These are phyloP conservation scores for Xenoacremonium recifei DNA, from an alignment of 2,329 filamentous ascomycete species.

Conservation along the genomic window DNA sequence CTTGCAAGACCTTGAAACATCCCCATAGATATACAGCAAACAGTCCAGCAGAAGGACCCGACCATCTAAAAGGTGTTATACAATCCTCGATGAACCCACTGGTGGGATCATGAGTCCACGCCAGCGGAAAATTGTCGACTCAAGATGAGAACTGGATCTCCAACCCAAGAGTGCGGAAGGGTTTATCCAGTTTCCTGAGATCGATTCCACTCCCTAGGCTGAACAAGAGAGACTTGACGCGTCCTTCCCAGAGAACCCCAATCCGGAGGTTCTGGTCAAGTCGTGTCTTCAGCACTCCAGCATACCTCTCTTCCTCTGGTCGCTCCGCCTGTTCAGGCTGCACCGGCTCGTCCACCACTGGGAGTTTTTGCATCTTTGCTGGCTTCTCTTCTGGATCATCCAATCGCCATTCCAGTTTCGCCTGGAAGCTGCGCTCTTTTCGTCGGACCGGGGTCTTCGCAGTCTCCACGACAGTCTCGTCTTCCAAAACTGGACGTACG, in stretches of 20 bases:
- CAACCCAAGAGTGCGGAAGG: slow-evolving; percentile 73
- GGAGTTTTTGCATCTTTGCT: slow-evolving; percentile 5
- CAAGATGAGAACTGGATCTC: slow-evolving; percentile 82
- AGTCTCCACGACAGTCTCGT: slow-evolving; percentile 19
- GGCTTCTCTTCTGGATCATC: slow-evolving; percentile 36
- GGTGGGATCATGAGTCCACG: too few relatives aligned
- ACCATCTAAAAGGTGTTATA: too few relatives aligned
- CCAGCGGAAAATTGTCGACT: too few relatives aligned
- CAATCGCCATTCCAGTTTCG: slow-evolving; percentile 51
- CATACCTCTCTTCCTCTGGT: slow-evolving; percentile 61
- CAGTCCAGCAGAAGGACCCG: too few relatives aligned
- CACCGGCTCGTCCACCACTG: slow-evolving; percentile 10
- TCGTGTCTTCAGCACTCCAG: slow-evolving; percentile 85
- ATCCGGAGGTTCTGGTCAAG: slow-evolving; percentile 87
- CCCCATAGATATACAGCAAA: too few relatives aligned
- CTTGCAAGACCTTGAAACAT: too few relatives aligned
- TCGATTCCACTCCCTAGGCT: slow-evolving; percentile 87
- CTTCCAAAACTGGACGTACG: slow-evolving; percentile 35
- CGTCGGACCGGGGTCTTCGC: slow-evolving; percentile 10
- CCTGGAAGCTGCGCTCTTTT: slow-evolving; percentile 48
- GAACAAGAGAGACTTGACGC: slow-evolving; percentile 88
- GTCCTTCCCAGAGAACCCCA: slow-evolving; percentile 87
- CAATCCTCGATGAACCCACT: too few relatives aligned
- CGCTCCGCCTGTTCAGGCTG: slow-evolving; percentile 20
- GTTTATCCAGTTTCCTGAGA: slow-evolving; percentile 70